Base-by-base conservation (phyloP, 2,329 filamentous ascomycete species). In the Botrytis deweyae region DNA sequence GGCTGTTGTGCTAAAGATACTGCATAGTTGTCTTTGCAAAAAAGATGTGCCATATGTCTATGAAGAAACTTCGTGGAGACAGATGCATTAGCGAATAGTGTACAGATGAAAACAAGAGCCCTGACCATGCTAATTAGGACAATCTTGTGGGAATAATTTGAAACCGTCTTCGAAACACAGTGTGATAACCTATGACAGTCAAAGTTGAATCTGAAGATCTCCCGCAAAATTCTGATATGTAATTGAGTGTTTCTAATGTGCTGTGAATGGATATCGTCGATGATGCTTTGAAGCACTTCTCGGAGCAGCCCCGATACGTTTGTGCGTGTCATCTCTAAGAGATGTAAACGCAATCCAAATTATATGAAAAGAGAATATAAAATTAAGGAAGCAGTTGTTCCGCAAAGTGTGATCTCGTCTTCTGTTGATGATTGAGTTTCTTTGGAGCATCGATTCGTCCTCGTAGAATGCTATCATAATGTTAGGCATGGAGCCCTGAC, bases 281-380 rank as follows among this genome's bases (percentile, higher is more conserved):
- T 9, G 25, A 42, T 63, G 8, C 9, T 40, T 63, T 18, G 38
- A 9, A 18, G 14, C 16, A 63, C 38, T 7, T 38, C 36, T 25
- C 22, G 14, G 22, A 62, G 36, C 14, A 18, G 20, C 16, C 4
- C 36, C 20, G 22, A 38, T 16, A 62, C 22, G 12, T 36, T 40
- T 25, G 3, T n/a, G 0, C 14, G n/a, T n/a, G 33, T 40, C 36
- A n/a, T 63, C 0, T 14, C 0, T 0, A 18, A n/a, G 8, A 63
- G 14, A 42, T 7, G 25, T 4, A 42, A 18, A 10, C 3, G 5
- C 3, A 62, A 36, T 40, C 12, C 22, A 14, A 4, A 38, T 62
- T 25, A 16, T 38, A 38, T 62, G 22, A 16, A 42, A 42, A 25
- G 22, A n/a, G 7, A 18, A 63, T 6, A n/a, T 49, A 25, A 18